Evolutionary conservation across 2,329 filamentous ascomycete species (phyloP), one percentile per base, ranked within the genome.

Genomic region (Lachnellula hyalina): DNA sequence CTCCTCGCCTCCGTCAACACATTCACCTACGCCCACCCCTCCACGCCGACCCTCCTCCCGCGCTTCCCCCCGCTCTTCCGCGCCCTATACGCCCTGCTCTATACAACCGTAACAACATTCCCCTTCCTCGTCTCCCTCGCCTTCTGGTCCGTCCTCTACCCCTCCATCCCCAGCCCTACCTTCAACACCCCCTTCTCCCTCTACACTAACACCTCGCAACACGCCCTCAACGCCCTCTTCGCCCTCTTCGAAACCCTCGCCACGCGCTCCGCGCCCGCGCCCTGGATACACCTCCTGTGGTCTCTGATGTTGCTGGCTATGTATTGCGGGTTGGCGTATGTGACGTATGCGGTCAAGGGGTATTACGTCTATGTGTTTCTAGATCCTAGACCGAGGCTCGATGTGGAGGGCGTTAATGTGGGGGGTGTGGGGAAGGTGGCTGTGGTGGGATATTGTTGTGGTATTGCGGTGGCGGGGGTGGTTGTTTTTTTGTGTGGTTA

Each of bases 291-390:
- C 65, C 69, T 90, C n/a, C 70, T 81, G 14, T 85, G 82, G 67
- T 74, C 92, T 14, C 71, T 92, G 59, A 54, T 90, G n/a, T 70
- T 94, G 6, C 77, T 95, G 42, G 82, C 81, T 0, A 72, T 85
- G 4, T 96, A 95, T 68, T 77, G 92, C 11, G 81, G 75, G 0
- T 73, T 95, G 15, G 89, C 89, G 1, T 95, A 89, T 70, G 63
- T 94, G 21, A 92, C 87, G 0, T 72, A 81, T 57, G 82, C 81
- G 4, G 85, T 84, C 0, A 77, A 90, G 69, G 81, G 81, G 2
- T 89, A 86, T 68, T 95, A 92, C 70, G 79, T 87, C 0, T 96
- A 96, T 73, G 69, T 65, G 55, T 96, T 96, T 72, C 79, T 96
- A n/a, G 78, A 96, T 68, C 77, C 83, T 1, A 32, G 42, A 54